Conservation (phyloP, 257 asterid species). For the Fraxinus quadrangulata region DNA sequence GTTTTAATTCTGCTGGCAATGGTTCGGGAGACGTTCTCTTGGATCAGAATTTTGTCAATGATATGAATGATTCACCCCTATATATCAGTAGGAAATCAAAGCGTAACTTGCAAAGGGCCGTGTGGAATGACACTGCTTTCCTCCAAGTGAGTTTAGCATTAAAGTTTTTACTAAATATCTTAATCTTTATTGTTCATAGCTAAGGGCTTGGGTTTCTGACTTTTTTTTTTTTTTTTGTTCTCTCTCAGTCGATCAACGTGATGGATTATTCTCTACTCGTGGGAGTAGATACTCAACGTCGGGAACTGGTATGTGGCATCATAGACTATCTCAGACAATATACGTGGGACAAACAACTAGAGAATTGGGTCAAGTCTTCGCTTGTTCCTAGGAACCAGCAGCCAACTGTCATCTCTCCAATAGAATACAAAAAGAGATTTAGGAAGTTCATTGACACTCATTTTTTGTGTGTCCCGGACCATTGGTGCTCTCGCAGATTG, state of each 20-base stretch:
- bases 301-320: constrained; percentile 85
- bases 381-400: constrained; percentile 77
- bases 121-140: constrained; percentile 83
- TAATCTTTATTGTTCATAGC: not conserved
- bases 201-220: not conserved
- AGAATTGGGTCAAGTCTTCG: constrained; percentile 90
- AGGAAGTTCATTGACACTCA: constrained; percentile 72
- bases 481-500: constrained; percentile 79
- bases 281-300: constrained; percentile 76
- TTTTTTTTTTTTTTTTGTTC: not conserved
- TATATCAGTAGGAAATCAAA: constrained; percentile 79
- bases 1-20: constrained; percentile 57
- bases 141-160: constrained; percentile 63
- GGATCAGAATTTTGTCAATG: constrained; percentile 95
- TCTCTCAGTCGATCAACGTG: constrained; percentile 70
- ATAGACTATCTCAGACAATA: constrained; percentile 95
- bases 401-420: constrained; percentile 87
- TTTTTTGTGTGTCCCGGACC: constrained; percentile 80
- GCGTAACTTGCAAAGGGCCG: constrained; percentile 83
- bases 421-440: constrained; percentile 78
- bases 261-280: constrained; percentile 97
- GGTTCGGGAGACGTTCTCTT: constrained; percentile 77
- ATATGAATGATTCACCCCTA: constrained; percentile 83
- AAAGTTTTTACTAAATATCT: not conserved
- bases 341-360: constrained; percentile 97